A percentile compares a stretch with the other conserved stretches of the same genome.
Conservation (phyloP, 306 rosid genomes). For the Gynostemma pentaphyllum region DNA sequence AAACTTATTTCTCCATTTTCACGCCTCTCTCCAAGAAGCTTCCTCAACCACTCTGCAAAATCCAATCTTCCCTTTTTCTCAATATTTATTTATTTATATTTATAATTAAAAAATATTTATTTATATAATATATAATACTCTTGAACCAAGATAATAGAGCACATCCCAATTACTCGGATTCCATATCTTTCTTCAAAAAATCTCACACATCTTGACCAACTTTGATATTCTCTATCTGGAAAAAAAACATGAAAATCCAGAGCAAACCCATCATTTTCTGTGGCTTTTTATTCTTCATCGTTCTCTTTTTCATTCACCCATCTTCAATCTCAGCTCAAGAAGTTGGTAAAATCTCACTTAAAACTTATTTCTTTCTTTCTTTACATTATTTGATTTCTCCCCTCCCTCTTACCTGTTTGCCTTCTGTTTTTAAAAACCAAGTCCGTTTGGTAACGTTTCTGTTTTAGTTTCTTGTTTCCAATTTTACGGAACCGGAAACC, state of each 20-base stretch:
- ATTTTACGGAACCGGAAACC: no score
- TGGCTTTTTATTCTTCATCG: background rate
- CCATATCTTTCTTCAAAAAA: background rate
- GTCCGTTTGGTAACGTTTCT: no score
- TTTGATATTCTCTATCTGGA: background rate
- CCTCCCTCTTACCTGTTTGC: background rate
- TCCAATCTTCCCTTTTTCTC: background rate
- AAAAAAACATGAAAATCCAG: background rate
- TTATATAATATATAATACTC: background rate
- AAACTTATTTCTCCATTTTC: background rate
- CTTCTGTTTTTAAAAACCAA: background rate
- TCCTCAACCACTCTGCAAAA: background rate
- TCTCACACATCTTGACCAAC: background rate
- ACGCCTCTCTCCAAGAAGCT: background rate
- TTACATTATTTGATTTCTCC: background rate
- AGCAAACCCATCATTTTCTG: background rate
- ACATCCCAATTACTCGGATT: background rate
- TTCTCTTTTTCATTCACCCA: background rate
- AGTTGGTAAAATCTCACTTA: background rate
- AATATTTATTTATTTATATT: background rate
- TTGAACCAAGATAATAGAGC: background rate
- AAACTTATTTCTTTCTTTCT: background rate
- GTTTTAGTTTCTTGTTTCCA: no score
- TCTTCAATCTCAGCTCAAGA: conserved; percentile 1
- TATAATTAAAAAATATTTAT: background rate